Evolutionary conservation across 2,329 filamentous ascomycete species (phyloP), one percentile per base, ranked within the genome.

Genomic region (Raffaelea albimanens): DNA sequence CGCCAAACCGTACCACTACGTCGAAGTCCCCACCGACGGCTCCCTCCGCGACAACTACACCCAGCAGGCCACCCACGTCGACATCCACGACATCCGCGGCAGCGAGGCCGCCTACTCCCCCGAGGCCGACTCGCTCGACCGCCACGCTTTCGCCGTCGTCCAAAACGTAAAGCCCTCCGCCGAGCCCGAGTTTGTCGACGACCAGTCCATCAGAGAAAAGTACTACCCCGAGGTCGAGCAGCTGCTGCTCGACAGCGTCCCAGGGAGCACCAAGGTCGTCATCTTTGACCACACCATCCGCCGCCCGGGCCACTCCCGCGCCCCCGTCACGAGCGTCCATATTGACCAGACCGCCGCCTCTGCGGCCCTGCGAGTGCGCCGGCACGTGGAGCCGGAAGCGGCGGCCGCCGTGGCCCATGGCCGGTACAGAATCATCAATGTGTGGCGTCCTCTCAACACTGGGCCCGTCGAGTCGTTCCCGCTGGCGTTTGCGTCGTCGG

Each of bases 211-310:
- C 64, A 67, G 76, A 58, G 58, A 67, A 1, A 73, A 80, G 46
- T 96, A 95, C 71, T 96, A 96, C 68, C 84, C 87, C 0, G 88
- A 95, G 61, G 78, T 95, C 9, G 83, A 90, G 65, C 63, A 73
- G 43, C 68, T 95, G 22, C 69, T 96, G 1, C 67, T 89, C 2
- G 67, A 78, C 14, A 64, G 78, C 49, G 71, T 94, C 16, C 80
- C 83, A 0, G 85, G 83, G 46, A 74, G 78, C 22, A 72, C 76
- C 48, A 72, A 74, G 4, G 70, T 95, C 25, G 69, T 87, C 55
- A 68, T 95, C 60, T 95, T 95, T 66, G 88, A 95, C 70, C 86
- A 95, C 68, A 95, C 88, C 8, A 79, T 95, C 62, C 83, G 89
- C n/a, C 78, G 85, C 39, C 74, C 80, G 0, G 64, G 69, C 46